Evolutionary conservation across 2,329 filamentous ascomycete genomes (phyloP).

Genomic region (Colletotrichum sojae): DNA sequence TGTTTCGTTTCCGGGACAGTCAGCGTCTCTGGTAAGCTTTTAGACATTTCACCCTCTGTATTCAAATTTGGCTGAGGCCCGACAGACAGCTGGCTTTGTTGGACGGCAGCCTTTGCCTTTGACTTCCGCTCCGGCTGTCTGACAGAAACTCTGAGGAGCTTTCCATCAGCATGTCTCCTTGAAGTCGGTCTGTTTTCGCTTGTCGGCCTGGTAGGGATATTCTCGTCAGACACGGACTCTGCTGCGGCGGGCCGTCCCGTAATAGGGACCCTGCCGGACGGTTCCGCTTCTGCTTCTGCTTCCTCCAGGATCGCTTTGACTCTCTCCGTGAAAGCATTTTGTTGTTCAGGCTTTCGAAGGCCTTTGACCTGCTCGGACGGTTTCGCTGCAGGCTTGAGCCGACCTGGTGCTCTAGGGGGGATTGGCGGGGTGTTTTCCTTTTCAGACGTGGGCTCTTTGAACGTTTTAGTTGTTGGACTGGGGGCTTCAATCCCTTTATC

Average conservation of each 20-base stretch:
- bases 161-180: background rate
- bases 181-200: background rate
- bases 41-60: conserved; percentile 8
- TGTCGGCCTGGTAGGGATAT: background rate
- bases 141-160: conserved; percentile 29
- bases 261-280: background rate
- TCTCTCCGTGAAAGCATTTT: background rate
- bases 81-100: background rate
- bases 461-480: conserved; percentile 10
- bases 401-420: conserved; percentile 24
- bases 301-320: background rate
- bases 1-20: background rate
- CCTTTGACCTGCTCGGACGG: background rate
- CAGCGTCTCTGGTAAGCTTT: conserved; percentile 6
- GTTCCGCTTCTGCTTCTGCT: background rate
- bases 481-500: background rate
- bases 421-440: conserved; percentile 17
- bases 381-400: conserved; percentile 7
- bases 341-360: conserved; percentile 9
- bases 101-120: conserved; percentile 40
- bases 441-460: background rate
- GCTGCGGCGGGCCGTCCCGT: background rate
- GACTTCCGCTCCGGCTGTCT: conserved; percentile 40
- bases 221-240: conserved; percentile 7
- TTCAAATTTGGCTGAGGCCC: conserved; percentile 17